phyloP scores from a whole-genome alignment of 768 basidiomycete genomes.

The Suillus occidentalis region DNA sequence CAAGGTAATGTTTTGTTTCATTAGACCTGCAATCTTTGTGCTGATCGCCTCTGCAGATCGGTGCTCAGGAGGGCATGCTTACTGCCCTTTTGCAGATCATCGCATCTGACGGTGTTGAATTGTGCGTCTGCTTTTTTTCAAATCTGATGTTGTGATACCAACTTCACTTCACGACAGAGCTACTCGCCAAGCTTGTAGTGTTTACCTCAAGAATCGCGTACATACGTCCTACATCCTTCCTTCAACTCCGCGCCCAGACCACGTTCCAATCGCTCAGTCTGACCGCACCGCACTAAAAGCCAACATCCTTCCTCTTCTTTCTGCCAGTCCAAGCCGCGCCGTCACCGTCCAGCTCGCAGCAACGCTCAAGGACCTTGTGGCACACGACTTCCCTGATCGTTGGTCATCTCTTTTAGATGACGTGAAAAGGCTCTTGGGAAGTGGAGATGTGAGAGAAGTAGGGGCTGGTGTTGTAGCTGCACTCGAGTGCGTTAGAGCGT shows the following conservation, averaged over 20 bases:
- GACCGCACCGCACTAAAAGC: slow-evolving; percentile 76
- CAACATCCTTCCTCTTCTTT: slow-evolving; percentile 66
- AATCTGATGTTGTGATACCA: not conserved
- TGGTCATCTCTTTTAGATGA: slow-evolving; percentile 75
- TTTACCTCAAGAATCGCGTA: slow-evolving; percentile 92
- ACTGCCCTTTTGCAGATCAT: slow-evolving; percentile 86
- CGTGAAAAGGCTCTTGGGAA: slow-evolving; percentile 62
- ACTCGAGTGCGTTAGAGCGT: slow-evolving; percentile 74
- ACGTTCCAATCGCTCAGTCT: slow-evolving; percentile 56
- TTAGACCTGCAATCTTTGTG: slow-evolving; percentile 4
- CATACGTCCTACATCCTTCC: slow-evolving; percentile 57
- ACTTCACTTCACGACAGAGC: slow-evolving; percentile 43
- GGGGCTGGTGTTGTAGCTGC: slow-evolving; percentile 79
- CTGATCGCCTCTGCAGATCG: slow-evolving; percentile 50
- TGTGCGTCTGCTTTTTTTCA: slow-evolving; percentile 47
- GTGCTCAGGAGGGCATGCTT: slow-evolving; percentile 78
- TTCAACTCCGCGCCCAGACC: slow-evolving; percentile 52
- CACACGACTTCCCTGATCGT: slow-evolving; percentile 73
- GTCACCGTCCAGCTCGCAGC: slow-evolving; percentile 78
- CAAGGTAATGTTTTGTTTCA: slow-evolving; percentile 48
- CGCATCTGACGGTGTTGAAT: slow-evolving; percentile 70
- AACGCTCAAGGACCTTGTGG: slow-evolving; percentile 70
- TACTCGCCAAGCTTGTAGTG: slow-evolving; percentile 81
- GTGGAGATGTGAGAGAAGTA: slow-evolving; percentile 67
- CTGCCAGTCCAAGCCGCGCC: slow-evolving; percentile 59